Conservation (phyloP, 768 basidiomycete species). For the Lactarius hengduanensis region DNA sequence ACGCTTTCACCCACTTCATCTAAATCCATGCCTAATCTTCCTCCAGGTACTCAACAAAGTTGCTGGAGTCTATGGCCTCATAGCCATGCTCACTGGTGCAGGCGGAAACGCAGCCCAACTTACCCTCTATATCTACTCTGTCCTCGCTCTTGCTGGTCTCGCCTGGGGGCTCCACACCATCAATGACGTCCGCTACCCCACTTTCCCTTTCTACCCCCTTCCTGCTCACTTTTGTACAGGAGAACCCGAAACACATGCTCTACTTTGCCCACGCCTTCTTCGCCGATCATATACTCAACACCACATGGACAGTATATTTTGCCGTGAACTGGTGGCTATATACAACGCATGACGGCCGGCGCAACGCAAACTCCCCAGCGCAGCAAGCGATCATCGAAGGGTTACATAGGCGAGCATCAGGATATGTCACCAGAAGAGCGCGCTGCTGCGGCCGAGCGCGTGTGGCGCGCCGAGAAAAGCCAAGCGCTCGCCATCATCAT, state of each 20-base stretch:
- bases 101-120: slow-evolving; percentile 94
- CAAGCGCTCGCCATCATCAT: slow-evolving; percentile 74
- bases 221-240: slow-evolving; percentile 49
- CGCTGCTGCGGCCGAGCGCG: slow-evolving; percentile 65
- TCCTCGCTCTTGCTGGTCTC: slow-evolving; percentile 72
- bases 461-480: slow-evolving; percentile 91
- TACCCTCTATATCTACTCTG: slow-evolving; percentile 91
- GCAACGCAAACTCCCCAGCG: slow-evolving; percentile 78
- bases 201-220: slow-evolving; percentile 14
- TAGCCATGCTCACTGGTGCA: slow-evolving; percentile 85
- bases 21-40: slow-evolving; percentile 15
- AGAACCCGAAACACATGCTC: slow-evolving; percentile 82
- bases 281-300: slow-evolving; percentile 87
- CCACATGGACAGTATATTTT: slow-evolving; percentile 91
- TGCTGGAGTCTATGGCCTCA: slow-evolving; percentile 93
- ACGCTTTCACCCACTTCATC: slow-evolving; percentile 31
- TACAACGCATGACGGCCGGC: slow-evolving; percentile 87
- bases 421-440: slow-evolving; percentile 65
- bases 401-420: slow-evolving; percentile 41
- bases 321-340: slow-evolving; percentile 88
- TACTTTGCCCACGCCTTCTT: slow-evolving; percentile 92
- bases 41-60: slow-evolving; percentile 90
- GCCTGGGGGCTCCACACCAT: slow-evolving; percentile 88
- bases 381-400: slow-evolving; percentile 81
- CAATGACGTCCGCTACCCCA: slow-evolving; percentile 61